A percentile compares a stretch with the other conserved stretches of the same genome.
These are phyloP conservation scores for Metahyphopichia silvanorum DNA, from an alignment of 805 yeast genomes.

Conservation along the genomic window DNA sequence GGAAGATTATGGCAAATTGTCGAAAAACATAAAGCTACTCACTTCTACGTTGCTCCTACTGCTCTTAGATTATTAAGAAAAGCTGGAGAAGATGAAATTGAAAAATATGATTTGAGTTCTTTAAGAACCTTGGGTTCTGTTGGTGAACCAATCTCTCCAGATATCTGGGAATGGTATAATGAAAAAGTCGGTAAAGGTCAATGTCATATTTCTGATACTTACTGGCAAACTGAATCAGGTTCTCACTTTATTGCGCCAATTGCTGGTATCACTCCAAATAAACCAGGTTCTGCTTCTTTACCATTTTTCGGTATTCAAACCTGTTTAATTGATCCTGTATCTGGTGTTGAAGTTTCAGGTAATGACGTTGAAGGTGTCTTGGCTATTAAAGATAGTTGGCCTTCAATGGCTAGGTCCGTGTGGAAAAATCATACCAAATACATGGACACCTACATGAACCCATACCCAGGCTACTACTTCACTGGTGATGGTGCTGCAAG, in stretches of 20 bases:
- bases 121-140: constrained; percentile 76
- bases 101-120: constrained; percentile 58
- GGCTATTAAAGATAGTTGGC: constrained; percentile 74
- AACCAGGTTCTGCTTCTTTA: constrained; percentile 82
- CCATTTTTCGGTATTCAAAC: constrained; percentile 83
- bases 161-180: constrained; percentile 85
- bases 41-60: constrained; percentile 83
- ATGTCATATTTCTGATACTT: constrained; percentile 76
- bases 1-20: constrained; percentile 81
- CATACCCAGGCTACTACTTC: constrained; percentile 79
- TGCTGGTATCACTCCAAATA: constrained; percentile 73
- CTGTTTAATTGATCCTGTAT: constrained; percentile 67
- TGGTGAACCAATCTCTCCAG: constrained; percentile 85
- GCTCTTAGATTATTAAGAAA: constrained; percentile 74
- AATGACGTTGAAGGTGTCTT: constrained; percentile 79
- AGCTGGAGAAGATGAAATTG: constrained; percentile 65
- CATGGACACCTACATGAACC: constrained; percentile 78
- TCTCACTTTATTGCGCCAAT: constrained; percentile 76
- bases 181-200: constrained; percentile 66
- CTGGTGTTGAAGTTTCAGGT: constrained; percentile 66
- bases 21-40: constrained; percentile 67
- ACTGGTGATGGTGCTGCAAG: constrained; percentile 91
- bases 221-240: constrained; percentile 90
- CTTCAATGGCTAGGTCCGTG: constrained; percentile 80
- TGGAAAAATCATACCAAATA: constrained; percentile 74